Base-by-base conservation (phyloP, 2,329 filamentous ascomycete genomes). In the Pestalotiopsis sp. region DNA sequence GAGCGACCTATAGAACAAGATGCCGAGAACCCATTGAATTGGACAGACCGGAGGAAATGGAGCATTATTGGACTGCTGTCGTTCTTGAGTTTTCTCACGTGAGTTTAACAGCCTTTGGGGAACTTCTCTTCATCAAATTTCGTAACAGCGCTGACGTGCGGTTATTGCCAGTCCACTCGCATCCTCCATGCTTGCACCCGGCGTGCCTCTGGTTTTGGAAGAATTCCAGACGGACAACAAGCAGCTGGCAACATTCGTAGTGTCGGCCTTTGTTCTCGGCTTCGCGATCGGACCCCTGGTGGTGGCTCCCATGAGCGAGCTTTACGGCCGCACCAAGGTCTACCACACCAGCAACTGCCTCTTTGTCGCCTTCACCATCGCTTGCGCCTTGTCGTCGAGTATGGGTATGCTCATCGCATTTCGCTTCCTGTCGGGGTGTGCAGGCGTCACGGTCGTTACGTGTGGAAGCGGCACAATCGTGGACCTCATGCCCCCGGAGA, bases 321-420 rank as follows among this genome's bases (percentile, higher is more conserved):
- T 64, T 1, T 64, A 38, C 14, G 36, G 39, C 2, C n/a, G 14
- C 1, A 49, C n/a, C 23, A n/a, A n/a, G n/a, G n/a, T 64, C 14
- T 64, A 36, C 38, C 39, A 25, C 14, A 23, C 23, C n/a, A 45
- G 2, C n/a, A 13, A 45, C 23, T 64, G 41, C 12, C 14, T 64
- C 11, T 45, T 49, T 9, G 20, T 49, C 7, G 11, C 9, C 39
- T 45, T 49, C n/a, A 52, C n/a, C 61, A 13, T 89, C 38, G 87
- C 79, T 12, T 86, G 86, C 74, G 87, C 88, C 0, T 75, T 86
- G 36, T 82, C 86, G 1, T 83, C 83, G 0, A 82, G 80, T 23
- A 64, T 64, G 9, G 23, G 68, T 49, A 71, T 69, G 3, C 63
- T 74, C 20, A 45, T 74, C 1, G 3, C 77, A 74, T 11, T 81